A percentile compares a stretch with the other conserved stretches of the same genome.
These are phyloP conservation scores for Linum trigynum DNA, from an alignment of 345 rosid genomes.

Conservation along the genomic window DNA sequence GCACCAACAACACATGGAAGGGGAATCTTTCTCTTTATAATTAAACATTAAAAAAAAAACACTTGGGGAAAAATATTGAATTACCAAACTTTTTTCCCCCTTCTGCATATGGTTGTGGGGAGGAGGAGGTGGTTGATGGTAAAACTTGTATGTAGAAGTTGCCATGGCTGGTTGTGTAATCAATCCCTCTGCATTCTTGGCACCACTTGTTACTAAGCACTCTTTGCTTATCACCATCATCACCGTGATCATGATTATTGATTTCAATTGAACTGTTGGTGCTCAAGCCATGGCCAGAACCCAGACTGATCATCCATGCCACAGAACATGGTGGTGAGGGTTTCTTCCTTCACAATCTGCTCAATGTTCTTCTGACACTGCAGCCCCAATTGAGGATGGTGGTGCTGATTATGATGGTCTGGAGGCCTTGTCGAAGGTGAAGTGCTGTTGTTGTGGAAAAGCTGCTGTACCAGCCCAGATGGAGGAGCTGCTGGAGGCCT, in stretches of 20 bases:
- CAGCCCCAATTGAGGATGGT: conserved; percentile 2
- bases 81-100: background rate
- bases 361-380: conserved; percentile 33
- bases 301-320: conserved; percentile 82
- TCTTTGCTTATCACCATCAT: too few relatives aligned
- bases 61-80: background rate
- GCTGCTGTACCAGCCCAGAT: conserved; percentile 26
- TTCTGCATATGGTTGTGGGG: background rate
- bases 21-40: too few relatives aligned
- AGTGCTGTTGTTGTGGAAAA: conserved; percentile 39
- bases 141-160: background rate
- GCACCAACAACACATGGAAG: background rate
- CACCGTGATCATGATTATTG: background rate
- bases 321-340: conserved; percentile 82
- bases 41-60: background rate
- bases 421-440: conserved; percentile 12
- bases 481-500: conserved; percentile 15
- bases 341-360: conserved; percentile 77
- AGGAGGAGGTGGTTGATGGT: background rate
- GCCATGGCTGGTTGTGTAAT: background rate
- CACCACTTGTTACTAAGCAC: too few relatives aligned
- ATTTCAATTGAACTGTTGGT: conserved; percentile 56
- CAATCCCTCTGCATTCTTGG: too few relatives aligned
- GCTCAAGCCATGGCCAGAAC: conserved; percentile 98
- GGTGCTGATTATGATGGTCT: background rate